Base-by-base conservation (phyloP, 2,329 filamentous ascomycete species). In the Colletotrichum coccodes region DNA sequence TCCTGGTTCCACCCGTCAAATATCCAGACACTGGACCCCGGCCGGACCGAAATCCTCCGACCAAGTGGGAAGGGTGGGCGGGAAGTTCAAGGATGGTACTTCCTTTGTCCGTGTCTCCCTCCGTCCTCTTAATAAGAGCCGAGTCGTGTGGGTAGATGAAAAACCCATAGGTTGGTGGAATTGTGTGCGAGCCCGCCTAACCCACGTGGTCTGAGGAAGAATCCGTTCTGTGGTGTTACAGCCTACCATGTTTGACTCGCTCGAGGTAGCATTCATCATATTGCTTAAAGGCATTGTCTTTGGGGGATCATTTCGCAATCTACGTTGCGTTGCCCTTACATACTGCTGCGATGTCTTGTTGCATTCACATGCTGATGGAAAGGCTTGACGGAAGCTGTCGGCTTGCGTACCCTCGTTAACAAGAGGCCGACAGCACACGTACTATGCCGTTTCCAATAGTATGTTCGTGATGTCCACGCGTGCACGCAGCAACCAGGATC, bases 21-120 rank as follows among this genome's bases (percentile, higher is more conserved):
- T 66, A 56, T 66, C 58, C 58, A 50, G 64, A 62, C 21, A 23
- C 9, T 65, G 38, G 61, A 49, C 56, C 63, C 63, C 38, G 40
- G 21, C 36, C 34, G 46, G 14, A 28, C 21, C 14, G 9, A 14
- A 32, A 52, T 52, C 47, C n/a, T 54, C 50, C 32, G 32, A 23
- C 16, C 16, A 23, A 21, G 21, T 26, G 18, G 32, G 34, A 38
- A 38, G 21, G 50, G 12, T 23, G 12, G 42, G 42, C 42, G 21
- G 36, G 34, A 30, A 26, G 28, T 21, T 40, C 30, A 23, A 26
- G 28, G 36, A 40, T 9, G 16, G 42, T 44, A 44, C 28, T 58
- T 30, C 28, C 34, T 47, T 54, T 38, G 62, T 28, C 21, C 62
- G 26, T 36, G 32, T 16, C 32, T n/a, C 36, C 32, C 40, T 26